phyloP scores from a whole-genome alignment of 495 filamentous ascomycete species.

The Aspergillus bridgeri region DNA sequence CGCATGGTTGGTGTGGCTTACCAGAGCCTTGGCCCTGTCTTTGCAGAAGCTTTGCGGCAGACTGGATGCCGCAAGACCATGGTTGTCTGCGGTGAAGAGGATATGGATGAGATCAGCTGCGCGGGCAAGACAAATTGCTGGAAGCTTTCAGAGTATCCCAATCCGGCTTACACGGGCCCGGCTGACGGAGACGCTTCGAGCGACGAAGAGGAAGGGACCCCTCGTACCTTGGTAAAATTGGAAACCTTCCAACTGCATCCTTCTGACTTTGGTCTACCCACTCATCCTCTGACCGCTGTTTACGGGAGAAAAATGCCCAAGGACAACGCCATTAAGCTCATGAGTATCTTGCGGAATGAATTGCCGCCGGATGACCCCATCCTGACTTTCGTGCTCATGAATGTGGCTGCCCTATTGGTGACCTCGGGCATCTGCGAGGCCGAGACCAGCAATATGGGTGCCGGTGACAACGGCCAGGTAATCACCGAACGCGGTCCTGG shows the following conservation, averaged over 20 bases:
- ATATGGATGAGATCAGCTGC: slow-evolving; percentile 92
- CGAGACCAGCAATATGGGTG: slow-evolving; percentile 70
- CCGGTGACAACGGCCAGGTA: slow-evolving; percentile 68
- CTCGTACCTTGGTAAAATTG: slow-evolving; percentile 50
- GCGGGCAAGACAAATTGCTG: slow-evolving; percentile 86
- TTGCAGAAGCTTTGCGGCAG: slow-evolving; percentile 77
- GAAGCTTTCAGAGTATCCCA: slow-evolving; percentile 60
- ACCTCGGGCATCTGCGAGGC: slow-evolving; percentile 82
- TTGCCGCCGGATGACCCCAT: slow-evolving; percentile 75
- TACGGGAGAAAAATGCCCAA: slow-evolving; percentile 78
- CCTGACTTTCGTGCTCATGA: slow-evolving; percentile 88
- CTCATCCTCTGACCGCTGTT: slow-evolving; percentile 71
- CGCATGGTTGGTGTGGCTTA: slow-evolving; percentile 90
- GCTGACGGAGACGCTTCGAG: slow-evolving; percentile 31
- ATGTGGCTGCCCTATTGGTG: slow-evolving; percentile 84
- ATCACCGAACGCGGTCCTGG: slow-evolving; percentile 77
- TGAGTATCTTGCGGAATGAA: slow-evolving; percentile 69
- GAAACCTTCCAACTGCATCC: slow-evolving; percentile 75
- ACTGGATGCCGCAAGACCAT: slow-evolving; percentile 78
- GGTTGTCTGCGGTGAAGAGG: slow-evolving; percentile 90
- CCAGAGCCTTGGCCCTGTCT: slow-evolving; percentile 75
- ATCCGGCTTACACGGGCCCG: slow-evolving; percentile 35
- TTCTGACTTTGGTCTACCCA: slow-evolving; percentile 75
- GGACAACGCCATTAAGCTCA: slow-evolving; percentile 82
- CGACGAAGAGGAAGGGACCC: slow-evolving; percentile 37